Evolutionary conservation across 495 filamentous ascomycete genomes (phyloP), one percentile per base, ranked within the genome.

Genomic region (Neurospora sp.): DNA sequence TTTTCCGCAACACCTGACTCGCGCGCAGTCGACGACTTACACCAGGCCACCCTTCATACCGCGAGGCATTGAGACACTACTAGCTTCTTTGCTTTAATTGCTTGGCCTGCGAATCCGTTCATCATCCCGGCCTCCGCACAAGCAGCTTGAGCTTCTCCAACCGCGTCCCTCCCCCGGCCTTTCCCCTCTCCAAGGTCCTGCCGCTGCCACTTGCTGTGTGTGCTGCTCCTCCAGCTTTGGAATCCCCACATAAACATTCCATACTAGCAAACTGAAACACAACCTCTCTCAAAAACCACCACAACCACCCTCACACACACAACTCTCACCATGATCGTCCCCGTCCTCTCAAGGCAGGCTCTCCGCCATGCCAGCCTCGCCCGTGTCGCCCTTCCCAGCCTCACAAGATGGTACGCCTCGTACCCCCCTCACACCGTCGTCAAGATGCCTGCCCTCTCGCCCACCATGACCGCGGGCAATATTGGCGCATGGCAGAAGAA

Each of bases 401-500:
- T 88, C 37, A 84, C 85, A 79, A 84, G 87, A 87, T 88, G 87
- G 79, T 89, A 88, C 78, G 87, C 87, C 75, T 86, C 87, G 38
- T 99, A 93, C 85, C 96, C 96, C 74, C 90, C 94, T 54, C 96
- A 99, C 85, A 94, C 91, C 72, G 87, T 98, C 82, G 90, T 99
- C 84, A 95, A 89, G 87, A 99, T 99, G 96, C 96, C 96, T 49
- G 96, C 96, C 72, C 85, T 99, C 80, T 98, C 96, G 60, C 96
- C 96, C 40, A 99, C 96, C 71, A 99, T 99, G 96, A 93, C 91
- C 44, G 87, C 92, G 69, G 96, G 96, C 77, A 97, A 97, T 85
- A 97, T 99, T 84, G 96, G 96, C 75, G 87, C 92, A 71, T 99
- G 96, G 96, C 92, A 98, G 85, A 98, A 98, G 90, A 94, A 97